Evolutionary conservation across 164 flowering plant species (phyloP).

Genomic region (Aristolochia californica): DNA sequence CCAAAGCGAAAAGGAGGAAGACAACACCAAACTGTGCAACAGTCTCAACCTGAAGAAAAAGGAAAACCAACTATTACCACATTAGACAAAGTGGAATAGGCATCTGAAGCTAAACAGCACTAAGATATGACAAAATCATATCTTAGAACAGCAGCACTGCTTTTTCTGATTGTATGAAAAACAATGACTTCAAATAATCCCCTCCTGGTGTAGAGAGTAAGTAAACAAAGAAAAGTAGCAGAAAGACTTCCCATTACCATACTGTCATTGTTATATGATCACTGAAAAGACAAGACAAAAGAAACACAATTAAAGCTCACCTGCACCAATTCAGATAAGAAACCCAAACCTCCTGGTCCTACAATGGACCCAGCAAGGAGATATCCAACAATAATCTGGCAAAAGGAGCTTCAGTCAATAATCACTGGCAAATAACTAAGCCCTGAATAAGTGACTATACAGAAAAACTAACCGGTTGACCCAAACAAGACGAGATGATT

Average conservation of each 20-base stretch:
- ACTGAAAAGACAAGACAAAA: background rate
- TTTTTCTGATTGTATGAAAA: no score
- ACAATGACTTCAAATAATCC: no score
- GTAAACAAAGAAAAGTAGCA: background rate
- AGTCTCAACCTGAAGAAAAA: conserved; percentile 80
- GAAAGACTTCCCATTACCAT: background rate
- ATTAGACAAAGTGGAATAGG: background rate
- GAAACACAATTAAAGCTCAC: conserved; percentile 23
- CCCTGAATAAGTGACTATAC: background rate
- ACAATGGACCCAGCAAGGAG: conserved; percentile 61
- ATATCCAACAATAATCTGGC: conserved; percentile 16
- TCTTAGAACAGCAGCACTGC: no score
- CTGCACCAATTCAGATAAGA: conserved; percentile 90
- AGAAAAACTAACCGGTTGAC: conserved; percentile 75
- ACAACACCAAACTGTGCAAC: conserved; percentile 99
- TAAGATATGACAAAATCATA: no score
- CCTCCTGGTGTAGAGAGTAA: background rate
- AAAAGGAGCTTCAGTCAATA: conserved; percentile 5
- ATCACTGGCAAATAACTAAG: no score
- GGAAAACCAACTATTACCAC: background rate
- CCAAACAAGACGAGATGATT: conserved; percentile 77
- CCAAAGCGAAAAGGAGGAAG: conserved; percentile 95
- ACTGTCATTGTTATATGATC: no score
- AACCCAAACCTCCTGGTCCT: conserved; percentile 93
- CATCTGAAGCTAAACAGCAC: no score